Percentiles rank a stretch among this genome's conserved stretches.
Evolutionary conservation across 2,329 filamentous ascomycete genomes (phyloP).

Genomic region (Botrytis tulipae): DNA sequence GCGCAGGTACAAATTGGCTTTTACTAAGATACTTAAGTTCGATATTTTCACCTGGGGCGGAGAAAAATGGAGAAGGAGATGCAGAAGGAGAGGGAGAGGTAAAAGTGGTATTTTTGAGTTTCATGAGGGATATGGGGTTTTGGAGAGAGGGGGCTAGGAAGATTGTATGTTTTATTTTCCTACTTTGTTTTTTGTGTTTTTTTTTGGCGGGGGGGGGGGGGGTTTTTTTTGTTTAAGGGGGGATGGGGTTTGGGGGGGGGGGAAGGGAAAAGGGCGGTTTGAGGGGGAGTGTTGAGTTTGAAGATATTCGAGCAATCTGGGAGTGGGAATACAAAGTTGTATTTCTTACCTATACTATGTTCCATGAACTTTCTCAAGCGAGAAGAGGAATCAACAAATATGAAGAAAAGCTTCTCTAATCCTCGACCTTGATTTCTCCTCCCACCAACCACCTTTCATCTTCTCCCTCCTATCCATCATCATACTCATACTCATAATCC

Average conservation of each 20-base stretch:
- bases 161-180: slow-evolving; percentile 50
- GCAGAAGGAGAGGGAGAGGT: slow-evolving; percentile 31
- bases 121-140: slow-evolving; percentile 73
- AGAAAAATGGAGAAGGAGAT: background rate
- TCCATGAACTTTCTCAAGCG: background rate
- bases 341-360: background rate
- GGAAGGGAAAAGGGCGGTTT: background rate
- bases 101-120: slow-evolving; percentile 75
- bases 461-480: too few species aligned
- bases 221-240: fast-evolving
- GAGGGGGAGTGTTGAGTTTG: too few species aligned
- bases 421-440: background rate
- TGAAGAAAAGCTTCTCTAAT: background rate
- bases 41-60: slow-evolving; percentile 14
- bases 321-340: background rate
- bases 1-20: slow-evolving; percentile 65
- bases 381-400: background rate
- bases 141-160: slow-evolving; percentile 72
- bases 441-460: too few species aligned
- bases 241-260: too few species aligned
- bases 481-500: background rate
- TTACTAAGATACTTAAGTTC: slow-evolving; percentile 52
- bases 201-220: too few species aligned
- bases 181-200: background rate
- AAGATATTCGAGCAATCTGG: background rate